These are phyloP conservation scores for Acer yangbiense DNA, from an alignment of 345 rosid genomes.

Conservation along the genomic window DNA sequence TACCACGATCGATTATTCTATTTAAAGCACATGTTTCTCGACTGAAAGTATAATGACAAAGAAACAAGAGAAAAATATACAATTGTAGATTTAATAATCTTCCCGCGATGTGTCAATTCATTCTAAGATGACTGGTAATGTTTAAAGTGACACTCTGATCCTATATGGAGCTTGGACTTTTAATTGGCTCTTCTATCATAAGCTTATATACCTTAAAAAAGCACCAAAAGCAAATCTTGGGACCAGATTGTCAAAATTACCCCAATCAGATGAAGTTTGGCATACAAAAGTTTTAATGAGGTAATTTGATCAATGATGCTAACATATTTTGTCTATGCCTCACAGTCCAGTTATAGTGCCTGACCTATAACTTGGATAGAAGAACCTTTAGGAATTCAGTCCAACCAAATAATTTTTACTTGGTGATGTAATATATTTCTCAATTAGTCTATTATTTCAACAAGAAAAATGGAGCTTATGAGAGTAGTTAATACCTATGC, in stretches of 20 bases:
- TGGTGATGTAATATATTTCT: not conserved
- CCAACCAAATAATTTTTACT: not conserved
- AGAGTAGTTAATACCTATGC: not conserved
- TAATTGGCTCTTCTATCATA: not conserved
- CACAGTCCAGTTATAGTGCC: not conserved
- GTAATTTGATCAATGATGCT: not conserved
- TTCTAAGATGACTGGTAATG: not conserved
- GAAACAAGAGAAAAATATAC: slow-evolving; percentile 19
- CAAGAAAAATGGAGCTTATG: not conserved
- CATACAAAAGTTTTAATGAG: not conserved
- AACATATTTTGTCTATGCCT: not conserved
- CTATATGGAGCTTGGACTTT: not conserved
- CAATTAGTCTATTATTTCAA: too few species aligned
- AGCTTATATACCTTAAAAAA: not conserved
- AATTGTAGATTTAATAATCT: not conserved
- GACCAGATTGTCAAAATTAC: not conserved
- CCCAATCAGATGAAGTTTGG: not conserved
- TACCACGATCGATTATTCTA: slow-evolving; percentile 94
- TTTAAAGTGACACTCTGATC: not conserved
- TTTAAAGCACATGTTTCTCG: slow-evolving; percentile 96
- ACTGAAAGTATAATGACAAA: slow-evolving; percentile 43
- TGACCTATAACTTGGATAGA: not conserved
- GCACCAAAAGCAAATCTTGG: not conserved
- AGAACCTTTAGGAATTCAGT: not conserved
- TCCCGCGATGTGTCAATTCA: not conserved